These are phyloP conservation scores for Globisporangium mamillatum DNA, from an alignment of 352 stramenopile genomes.

Conservation along the genomic window DNA sequence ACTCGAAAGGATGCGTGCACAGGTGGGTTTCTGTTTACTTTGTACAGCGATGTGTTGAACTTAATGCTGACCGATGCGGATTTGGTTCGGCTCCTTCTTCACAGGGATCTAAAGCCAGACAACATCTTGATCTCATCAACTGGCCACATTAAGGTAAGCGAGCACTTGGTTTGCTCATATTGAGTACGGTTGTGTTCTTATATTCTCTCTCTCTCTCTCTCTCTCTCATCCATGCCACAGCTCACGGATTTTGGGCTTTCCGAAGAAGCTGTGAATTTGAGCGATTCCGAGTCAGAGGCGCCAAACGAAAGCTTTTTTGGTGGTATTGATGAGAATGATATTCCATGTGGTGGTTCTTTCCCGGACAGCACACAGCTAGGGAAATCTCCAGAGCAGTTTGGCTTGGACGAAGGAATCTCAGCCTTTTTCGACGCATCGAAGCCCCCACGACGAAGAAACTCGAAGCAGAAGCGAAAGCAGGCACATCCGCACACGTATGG, in stretches of 20 bases:
- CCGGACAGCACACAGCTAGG: not conserved
- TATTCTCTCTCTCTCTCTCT: not conserved
- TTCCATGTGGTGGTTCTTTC: not conserved
- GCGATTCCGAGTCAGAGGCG: constrained; percentile 37
- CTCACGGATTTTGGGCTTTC: constrained; percentile 86
- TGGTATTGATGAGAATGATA: constrained; percentile 13
- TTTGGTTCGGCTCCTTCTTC: constrained; percentile 11
- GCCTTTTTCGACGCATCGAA: constrained; percentile 18
- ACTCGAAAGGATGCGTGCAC: constrained; percentile 83
- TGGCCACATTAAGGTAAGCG: constrained; percentile 80
- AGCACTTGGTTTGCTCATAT: not conserved
- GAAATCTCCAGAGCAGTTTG: constrained; percentile 20
- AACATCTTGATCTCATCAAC: constrained; percentile 89
- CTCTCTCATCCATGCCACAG: constrained; percentile 24
- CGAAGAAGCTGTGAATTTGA: constrained; percentile 66
- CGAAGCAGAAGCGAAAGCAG: constrained; percentile 43
- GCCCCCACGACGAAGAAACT: constrained; percentile 10
- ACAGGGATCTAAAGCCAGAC: constrained; percentile 87
- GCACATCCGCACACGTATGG: constrained; percentile 57
- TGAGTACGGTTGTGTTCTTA: not conserved
- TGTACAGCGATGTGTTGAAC: not conserved
- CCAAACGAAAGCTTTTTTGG: constrained; percentile 19
- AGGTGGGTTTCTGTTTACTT: constrained; percentile 29
- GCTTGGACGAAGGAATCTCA: constrained; percentile 25
- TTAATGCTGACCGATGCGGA: constrained; percentile 6